Conservation (phyloP, 345 rosid species). For the Erucastrum elatum region DNA sequence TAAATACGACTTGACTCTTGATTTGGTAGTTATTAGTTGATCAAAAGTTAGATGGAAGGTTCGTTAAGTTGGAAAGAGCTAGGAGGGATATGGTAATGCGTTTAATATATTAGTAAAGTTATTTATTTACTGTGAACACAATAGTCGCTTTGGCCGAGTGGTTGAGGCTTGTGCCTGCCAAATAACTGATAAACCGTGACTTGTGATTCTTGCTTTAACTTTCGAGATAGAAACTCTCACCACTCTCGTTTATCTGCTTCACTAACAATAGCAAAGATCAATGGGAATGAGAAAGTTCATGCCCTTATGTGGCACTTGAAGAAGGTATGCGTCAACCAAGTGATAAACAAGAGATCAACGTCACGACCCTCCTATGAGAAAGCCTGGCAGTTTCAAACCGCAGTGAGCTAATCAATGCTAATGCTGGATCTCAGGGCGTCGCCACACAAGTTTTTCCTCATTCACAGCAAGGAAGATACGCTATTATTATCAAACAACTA, state of each 20-base stretch:
- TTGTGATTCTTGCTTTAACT: not conserved
- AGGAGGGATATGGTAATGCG: not conserved
- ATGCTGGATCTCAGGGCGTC: not conserved
- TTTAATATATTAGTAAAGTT: too few relatives aligned
- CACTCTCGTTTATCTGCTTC: not conserved
- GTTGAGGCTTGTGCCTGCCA: constrained; percentile 69
- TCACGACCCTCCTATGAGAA: not conserved
- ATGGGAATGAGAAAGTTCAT: not conserved
- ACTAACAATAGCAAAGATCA: not conserved
- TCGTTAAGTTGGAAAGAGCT: not conserved
- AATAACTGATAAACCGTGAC: not conserved
- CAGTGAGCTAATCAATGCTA: not conserved
- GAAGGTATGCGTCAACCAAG: not conserved
- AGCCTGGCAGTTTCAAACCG: not conserved
- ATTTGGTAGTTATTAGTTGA: too few relatives aligned
- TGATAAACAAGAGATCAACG: not conserved
- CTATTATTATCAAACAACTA: constrained; percentile 12
- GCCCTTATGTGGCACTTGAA: not conserved
- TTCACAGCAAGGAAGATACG: not conserved
- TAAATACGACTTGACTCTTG: too few relatives aligned
- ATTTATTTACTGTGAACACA: too few relatives aligned
- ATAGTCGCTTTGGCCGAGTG: constrained; percentile 58
- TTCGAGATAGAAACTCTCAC: not conserved
- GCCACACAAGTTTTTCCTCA: not conserved
- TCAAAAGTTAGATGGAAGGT: too few relatives aligned